Base-by-base conservation (phyloP, 169 alveolate genomes). In the Eimeria sp. region DNA sequence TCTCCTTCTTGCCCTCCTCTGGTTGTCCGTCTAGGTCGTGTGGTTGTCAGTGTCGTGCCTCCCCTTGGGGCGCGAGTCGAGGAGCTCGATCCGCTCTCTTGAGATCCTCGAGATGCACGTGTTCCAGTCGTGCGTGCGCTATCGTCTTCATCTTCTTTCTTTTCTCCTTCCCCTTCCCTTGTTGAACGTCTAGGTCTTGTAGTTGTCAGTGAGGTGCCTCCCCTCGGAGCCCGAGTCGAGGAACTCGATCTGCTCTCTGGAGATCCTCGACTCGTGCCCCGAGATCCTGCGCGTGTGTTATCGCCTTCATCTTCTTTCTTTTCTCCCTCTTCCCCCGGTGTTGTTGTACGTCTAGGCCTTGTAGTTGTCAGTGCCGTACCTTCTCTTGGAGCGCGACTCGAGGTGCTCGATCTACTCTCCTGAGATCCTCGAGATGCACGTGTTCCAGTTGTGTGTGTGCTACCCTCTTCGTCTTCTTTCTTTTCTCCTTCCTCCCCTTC, bases 161-260 rank as follows among this genome's bases (percentile, higher is more conserved):
- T 77, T 4, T 54, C 91, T 60, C 30, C 91, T 0, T 80, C 89
- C 11, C 2, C 89, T 0, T 30, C 72, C 4, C 6, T 56, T 0
- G 89, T 25, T 4, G 89, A 23, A 10, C 89, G 89, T 30, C 89
- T n/a, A 11, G 72, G 49, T 52, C 72, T 3, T n/a, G 56, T 14
- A 18, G 89, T 52, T 30, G 89, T 80, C 49, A 52, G 89, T 20
- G 89, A 52, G n/a, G 89, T 80, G 89, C 52, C 89, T 23, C 89
- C 60, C 62, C 85, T 76, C 4, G 85, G 60, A 40, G 62, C 62
- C 14, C 85, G 54, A 40, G 85, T 76, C 33, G 85, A 76, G 60
- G 85, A 76, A 13, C 77, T 30, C 25, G 77, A 68, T 68, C 77
- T 27, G 20, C 77, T 20, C 18, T 11, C 77, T 64, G 13, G 74